Evolutionary conservation across 192 early-diverging fungal species (phyloP), one percentile per base, ranked within the genome.

Genomic region (Spizellomyces sp.): DNA sequence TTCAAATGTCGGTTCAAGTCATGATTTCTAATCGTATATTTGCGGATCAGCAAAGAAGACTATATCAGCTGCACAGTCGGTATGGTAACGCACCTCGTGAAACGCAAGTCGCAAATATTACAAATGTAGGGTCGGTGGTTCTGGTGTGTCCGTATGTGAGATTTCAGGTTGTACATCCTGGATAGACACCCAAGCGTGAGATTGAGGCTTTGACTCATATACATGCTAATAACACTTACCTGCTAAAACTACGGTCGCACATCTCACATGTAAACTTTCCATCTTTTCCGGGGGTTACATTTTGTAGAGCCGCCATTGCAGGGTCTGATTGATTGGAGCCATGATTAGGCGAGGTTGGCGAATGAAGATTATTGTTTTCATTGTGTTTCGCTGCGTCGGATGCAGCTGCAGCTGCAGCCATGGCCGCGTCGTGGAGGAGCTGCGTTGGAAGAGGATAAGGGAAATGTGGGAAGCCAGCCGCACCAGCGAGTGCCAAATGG

Each of bases 61-160:
- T 14, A 21, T 69, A 21, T 74, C 66, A 62, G 5, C 14, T 12
- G 21, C 56, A 75, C 15, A 12, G n/a, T 58, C 14, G 17, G 3
- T 74, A 3, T 14, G 19, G 15, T 6, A 12, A 67, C 47, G 8
- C 48, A 80, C 79, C 79, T 75, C 8, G 80, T 76, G 55, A 81
- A 81, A 22, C 67, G 9, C 56, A 79, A 58, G 9, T 61, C 59
- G 43, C 80, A 81, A 19, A 62, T 62, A 12, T 27, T 47, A 60
- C 80, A 81, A n/a, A 47, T 70, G 63, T 73, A 81, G 3, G 80
- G 80, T 57, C 75, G 45, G 67, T 81, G 75, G 66, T 80, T 81
- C 22, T 80, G 73, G 45, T 81, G 80, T 7, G 78, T 81, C 21
- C 73, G 43, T 8, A 80, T 73, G 57, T 81, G 80, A 36, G 41